Evolutionary conservation across 2,329 filamentous ascomycete genomes (phyloP).

Genomic region (Alternaria arbusti): DNA sequence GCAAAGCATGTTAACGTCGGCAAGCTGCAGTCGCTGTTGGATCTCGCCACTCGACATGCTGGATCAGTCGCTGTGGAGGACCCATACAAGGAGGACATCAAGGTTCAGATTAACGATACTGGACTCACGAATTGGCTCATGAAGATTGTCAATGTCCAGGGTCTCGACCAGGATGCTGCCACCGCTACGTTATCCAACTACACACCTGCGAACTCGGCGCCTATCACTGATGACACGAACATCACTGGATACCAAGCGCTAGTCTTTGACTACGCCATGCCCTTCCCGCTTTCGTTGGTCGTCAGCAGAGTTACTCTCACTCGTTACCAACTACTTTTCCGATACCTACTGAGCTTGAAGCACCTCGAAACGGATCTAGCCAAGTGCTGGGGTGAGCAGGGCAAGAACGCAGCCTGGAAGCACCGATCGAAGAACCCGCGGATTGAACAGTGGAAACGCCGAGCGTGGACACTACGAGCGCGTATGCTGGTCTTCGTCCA

Average conservation of each 20-base stretch:
- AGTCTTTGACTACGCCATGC: constrained; percentile 91
- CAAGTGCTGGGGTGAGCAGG: constrained; percentile 89
- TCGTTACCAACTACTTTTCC: constrained; percentile 93
- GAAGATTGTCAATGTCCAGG: constrained; percentile 94
- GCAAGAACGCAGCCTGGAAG: constrained; percentile 79
- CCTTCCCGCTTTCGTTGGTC: constrained; percentile 93
- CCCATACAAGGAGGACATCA: constrained; percentile 97
- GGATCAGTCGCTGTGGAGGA: constrained; percentile 93
- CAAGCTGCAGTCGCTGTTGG: constrained; percentile 94
- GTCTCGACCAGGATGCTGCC: constrained; percentile 82
- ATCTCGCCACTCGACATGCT: constrained; percentile 93
- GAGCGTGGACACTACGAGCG: constrained; percentile 88
- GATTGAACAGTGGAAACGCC: constrained; percentile 90
- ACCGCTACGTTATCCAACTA: constrained; percentile 71
- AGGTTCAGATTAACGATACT: constrained; percentile 95
- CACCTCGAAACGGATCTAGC: constrained; percentile 89
- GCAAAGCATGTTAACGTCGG: constrained; percentile 87
- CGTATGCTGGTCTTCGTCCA: constrained; percentile 98
- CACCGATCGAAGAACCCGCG: constrained; percentile 75
- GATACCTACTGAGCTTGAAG: constrained; percentile 87
- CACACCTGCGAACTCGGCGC: constrained; percentile 65
- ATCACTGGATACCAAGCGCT: constrained; percentile 90
- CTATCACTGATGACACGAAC: constrained; percentile 77
- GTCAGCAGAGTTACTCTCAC: constrained; percentile 97
- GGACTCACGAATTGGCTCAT: constrained; percentile 93